Percentiles rank a stretch among this genome's conserved stretches.
phyloP scores from a whole-genome alignment of 1,139 yeast species.

The Lodderomyces theae region DNA sequence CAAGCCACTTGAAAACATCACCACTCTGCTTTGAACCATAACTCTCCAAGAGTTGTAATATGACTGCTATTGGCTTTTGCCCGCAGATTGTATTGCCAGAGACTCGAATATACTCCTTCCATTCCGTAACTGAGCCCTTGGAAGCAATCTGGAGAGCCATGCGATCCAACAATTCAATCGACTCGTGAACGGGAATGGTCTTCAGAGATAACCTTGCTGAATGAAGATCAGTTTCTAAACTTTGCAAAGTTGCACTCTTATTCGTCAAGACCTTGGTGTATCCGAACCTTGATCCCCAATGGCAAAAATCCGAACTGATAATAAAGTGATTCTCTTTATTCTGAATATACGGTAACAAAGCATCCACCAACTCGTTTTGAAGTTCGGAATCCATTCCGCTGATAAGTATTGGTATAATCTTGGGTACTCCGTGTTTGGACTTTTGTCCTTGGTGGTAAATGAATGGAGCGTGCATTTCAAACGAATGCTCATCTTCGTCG shows the following conservation, averaged over 20 bases:
- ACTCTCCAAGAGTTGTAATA: conserved; percentile 52
- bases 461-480: conserved; percentile 93
- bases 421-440: conserved; percentile 42
- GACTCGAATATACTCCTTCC: conserved; percentile 61
- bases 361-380: conserved; percentile 45
- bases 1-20: conserved; percentile 62
- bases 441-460: conserved; percentile 33
- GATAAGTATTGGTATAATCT: conserved; percentile 76
- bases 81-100: conserved; percentile 96
- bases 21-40: conserved; percentile 6
- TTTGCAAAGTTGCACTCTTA: conserved; percentile 16
- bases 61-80: conserved; percentile 70
- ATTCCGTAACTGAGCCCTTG: conserved; percentile 50
- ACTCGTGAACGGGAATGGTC: conserved; percentile 54
- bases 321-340: conserved; percentile 67
- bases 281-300: conserved; percentile 86
- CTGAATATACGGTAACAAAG: conserved; percentile 53
- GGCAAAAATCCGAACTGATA: conserved; percentile 90
- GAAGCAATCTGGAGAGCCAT: conserved; percentile 66
- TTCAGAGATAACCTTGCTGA: conserved; percentile 16
- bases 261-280: conserved; percentile 57
- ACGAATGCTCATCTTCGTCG: conserved; percentile 88
- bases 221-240: conserved; percentile 17
- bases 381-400: conserved; percentile 55
- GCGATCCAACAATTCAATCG: conserved; percentile 71